Evolutionary conservation across 176 grass and related monocot species (phyloP).

Genomic region (Poa pratensis): DNA sequence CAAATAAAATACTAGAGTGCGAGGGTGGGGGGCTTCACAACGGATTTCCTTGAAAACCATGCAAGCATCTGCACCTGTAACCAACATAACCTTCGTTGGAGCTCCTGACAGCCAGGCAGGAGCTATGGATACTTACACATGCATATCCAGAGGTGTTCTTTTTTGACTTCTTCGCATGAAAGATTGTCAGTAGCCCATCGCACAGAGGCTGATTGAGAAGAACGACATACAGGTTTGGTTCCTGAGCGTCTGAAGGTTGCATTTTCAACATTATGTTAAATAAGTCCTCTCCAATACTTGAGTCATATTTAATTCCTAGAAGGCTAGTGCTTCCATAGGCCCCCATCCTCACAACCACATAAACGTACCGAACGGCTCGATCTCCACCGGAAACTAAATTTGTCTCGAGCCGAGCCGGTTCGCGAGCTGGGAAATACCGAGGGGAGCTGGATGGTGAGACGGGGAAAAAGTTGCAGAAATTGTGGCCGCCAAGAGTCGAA

Average conservation of each 20-base stretch:
- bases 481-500: too few relatives aligned
- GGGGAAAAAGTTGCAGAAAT: too few relatives aligned
- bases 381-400: too few relatives aligned
- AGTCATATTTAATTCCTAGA: slow-evolving; percentile 10
- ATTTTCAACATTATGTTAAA: not conserved
- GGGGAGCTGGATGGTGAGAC: too few relatives aligned
- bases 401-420: too few relatives aligned
- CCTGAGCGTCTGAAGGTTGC: not conserved
- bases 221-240: not conserved
- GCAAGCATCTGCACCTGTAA: slow-evolving; percentile 10
- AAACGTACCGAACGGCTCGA: too few relatives aligned
- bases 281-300: not conserved
- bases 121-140: slow-evolving; percentile 18
- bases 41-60: slow-evolving; percentile 13
- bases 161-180: slow-evolving; percentile 12
- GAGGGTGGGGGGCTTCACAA: not conserved
- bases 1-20: not conserved
- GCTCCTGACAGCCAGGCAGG: not conserved
- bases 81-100: not conserved
- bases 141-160: slow-evolving; percentile 18
- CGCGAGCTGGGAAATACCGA: too few relatives aligned
- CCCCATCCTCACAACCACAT: too few relatives aligned
- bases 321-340: too few relatives aligned
- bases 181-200: slow-evolving; percentile 1
- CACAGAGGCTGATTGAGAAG: slow-evolving; percentile 2